phyloP scores from a whole-genome alignment of 495 filamentous ascomycete species.

The Penicillium coprophilum region DNA sequence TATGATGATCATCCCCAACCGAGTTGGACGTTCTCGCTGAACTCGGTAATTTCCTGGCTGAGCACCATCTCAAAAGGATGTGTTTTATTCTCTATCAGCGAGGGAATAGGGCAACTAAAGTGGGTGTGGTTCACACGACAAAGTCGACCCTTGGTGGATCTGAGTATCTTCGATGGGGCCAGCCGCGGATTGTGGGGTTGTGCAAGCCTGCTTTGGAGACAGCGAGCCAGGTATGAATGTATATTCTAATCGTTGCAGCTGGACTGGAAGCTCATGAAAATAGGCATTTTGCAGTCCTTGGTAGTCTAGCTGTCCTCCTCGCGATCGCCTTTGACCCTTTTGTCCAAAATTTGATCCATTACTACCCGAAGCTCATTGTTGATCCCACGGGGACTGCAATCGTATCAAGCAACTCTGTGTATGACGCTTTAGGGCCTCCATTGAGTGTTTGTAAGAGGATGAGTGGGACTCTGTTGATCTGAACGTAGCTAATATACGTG shows the following conservation, averaged over 20 bases:
- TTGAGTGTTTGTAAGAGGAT: not conserved
- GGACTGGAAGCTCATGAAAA: not conserved
- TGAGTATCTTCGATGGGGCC: conserved; percentile 16
- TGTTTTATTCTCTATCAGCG: conserved; percentile 12
- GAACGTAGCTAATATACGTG: not conserved
- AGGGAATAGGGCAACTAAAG: conserved; percentile 19
- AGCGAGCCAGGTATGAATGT: not conserved
- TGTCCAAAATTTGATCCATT: not conserved
- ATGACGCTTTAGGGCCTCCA: not conserved
- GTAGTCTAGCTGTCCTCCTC: not conserved
- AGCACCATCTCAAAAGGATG: conserved; percentile 14
- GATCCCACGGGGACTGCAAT: not conserved
- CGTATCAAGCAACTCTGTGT: not conserved
- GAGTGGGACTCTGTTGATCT: not conserved
- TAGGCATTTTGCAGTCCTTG: conserved; percentile 11
- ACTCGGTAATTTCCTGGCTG: conserved; percentile 20
- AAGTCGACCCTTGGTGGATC: conserved; percentile 11
- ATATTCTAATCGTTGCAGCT: not conserved
- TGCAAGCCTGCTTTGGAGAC: not conserved
- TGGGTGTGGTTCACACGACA: conserved; percentile 24
- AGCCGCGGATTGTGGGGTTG: conserved; percentile 16
- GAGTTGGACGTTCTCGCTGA: conserved; percentile 18
- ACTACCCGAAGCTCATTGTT: not conserved
- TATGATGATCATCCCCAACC: conserved; percentile 7
- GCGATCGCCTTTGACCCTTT: not conserved